Conservation (phyloP, 345 rosid species). For the Cardiospermum halicacabum region DNA sequence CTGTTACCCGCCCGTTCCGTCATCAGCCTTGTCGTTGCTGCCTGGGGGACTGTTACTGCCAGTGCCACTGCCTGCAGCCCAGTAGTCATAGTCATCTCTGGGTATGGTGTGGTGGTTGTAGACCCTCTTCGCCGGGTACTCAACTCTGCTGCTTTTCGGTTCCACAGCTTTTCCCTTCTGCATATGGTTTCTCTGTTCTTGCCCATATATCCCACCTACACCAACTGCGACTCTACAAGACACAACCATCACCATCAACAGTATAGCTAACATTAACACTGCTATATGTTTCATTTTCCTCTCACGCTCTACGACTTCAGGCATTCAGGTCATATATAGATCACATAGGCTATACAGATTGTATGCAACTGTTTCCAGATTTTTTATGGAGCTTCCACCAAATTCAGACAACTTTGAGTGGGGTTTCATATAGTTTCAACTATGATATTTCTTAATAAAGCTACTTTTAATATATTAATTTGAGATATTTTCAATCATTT, state of each 20-base stretch:
- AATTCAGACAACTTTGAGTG: conserved; percentile 19
- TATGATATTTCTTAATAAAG: background rate
- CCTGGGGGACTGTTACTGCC: too few species aligned
- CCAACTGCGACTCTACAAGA: conserved; percentile 19
- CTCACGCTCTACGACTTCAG: background rate
- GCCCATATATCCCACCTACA: conserved; percentile 19
- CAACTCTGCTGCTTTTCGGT: conserved; percentile 8
- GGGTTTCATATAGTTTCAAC: conserved; percentile 3
- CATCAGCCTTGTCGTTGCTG: conserved; percentile 11
- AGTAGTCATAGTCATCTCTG: conserved; percentile 24
- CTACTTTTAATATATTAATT: conserved; percentile 1
- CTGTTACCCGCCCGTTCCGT: conserved; percentile 8
- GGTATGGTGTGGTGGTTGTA: conserved; percentile 43
- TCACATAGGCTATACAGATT: too few species aligned
- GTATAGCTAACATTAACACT: conserved; percentile 4
- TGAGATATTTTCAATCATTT: background rate
- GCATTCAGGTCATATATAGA: background rate
- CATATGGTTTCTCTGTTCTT: conserved; percentile 13
- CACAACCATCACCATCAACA: conserved; percentile 26
- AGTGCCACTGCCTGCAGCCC: conserved; percentile 8
- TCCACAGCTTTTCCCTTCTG: conserved; percentile 16
- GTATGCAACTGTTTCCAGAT: background rate
- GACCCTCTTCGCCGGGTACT: conserved; percentile 14
- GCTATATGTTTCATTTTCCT: conserved; percentile 21
- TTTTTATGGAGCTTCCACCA: conserved; percentile 11